Conservation (phyloP, 2,329 filamentous ascomycete genomes). For the Bertia moriformis region DNA sequence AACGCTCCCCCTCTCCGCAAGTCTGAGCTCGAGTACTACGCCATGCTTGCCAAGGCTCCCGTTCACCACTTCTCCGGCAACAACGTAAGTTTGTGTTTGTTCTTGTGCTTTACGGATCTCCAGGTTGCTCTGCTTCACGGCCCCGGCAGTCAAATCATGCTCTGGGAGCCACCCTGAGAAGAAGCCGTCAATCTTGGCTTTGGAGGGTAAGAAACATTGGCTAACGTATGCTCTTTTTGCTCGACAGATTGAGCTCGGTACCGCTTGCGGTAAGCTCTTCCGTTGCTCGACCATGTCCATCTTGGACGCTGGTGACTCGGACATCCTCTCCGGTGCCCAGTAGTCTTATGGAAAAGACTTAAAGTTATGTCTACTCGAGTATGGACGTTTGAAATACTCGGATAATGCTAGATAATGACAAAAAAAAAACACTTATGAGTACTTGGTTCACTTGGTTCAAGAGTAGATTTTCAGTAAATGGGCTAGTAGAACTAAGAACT, state of each 20-base stretch:
- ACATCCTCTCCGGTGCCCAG: slow-evolving; percentile 81
- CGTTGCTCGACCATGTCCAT: slow-evolving; percentile 94
- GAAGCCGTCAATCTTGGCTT: slow-evolving; percentile 66
- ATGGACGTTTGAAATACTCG: too few species aligned
- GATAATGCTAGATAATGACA: slow-evolving; percentile 1
- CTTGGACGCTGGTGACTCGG: slow-evolving; percentile 93
- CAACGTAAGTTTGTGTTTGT: slow-evolving; percentile 57
- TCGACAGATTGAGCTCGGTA: slow-evolving; percentile 86
- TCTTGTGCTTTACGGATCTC: too few species aligned
- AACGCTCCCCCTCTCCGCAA: slow-evolving; percentile 18
- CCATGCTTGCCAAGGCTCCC: slow-evolving; percentile 48
- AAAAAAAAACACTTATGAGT: not conserved
- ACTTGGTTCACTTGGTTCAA: too few species aligned
- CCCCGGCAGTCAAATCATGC: too few species aligned
- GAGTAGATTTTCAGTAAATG: not conserved
- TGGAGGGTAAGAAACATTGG: slow-evolving; percentile 60
- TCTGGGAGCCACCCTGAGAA: slow-evolving; percentile 69
- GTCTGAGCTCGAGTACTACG: slow-evolving; percentile 54
- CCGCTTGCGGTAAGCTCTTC: slow-evolving; percentile 98
- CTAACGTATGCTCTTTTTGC: slow-evolving; percentile 33
- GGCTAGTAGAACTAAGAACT: not conserved
- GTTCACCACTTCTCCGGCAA: slow-evolving; percentile 61
- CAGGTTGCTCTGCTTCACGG: too few species aligned
- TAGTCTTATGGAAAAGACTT: slow-evolving; percentile 42
- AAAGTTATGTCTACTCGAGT: too few species aligned